Evolutionary conservation across 495 filamentous ascomycete species (phyloP).

Genomic region (Sordaria brevicollis): DNA sequence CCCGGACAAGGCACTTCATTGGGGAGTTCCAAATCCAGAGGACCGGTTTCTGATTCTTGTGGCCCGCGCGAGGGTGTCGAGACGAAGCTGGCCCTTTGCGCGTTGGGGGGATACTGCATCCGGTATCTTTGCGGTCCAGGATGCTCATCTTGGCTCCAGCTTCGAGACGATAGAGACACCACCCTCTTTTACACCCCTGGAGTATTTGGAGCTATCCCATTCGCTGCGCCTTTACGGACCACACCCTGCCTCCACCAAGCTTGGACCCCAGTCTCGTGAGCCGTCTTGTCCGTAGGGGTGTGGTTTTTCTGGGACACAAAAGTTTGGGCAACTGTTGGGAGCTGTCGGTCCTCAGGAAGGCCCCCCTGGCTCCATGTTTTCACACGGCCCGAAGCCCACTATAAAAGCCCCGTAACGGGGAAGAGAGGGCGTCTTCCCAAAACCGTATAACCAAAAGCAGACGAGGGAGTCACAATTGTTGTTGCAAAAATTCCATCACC

Average conservation of each 20-base stretch:
- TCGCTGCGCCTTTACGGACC: not conserved
- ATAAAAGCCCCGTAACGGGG: constrained; percentile 16
- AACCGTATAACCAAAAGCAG: constrained; percentile 19
- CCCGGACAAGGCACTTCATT: constrained; percentile 1
- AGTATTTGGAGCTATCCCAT: not conserved
- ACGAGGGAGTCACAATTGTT: constrained; percentile 4
- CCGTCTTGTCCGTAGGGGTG: not conserved
- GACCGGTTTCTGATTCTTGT: not conserved
- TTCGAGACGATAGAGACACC: not conserved
- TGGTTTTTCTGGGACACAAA: not conserved
- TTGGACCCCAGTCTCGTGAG: not conserved
- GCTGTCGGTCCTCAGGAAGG: not conserved
- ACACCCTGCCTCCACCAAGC: not conserved
- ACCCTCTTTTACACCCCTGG: not conserved
- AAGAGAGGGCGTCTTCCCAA: constrained; percentile 9
- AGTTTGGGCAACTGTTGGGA: not conserved
- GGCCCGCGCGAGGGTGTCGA: not conserved
- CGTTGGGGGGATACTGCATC: constrained; percentile 6
- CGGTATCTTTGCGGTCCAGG: constrained; percentile 10
- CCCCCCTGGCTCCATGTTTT: constrained; percentile 1
- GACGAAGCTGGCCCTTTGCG: constrained; percentile 1
- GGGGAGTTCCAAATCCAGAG: constrained; percentile 2
- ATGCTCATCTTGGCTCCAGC: constrained; percentile 13
- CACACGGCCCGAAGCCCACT: constrained; percentile 19
- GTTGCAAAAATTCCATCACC: constrained; percentile 8